Conservation (phyloP, 2,329 filamentous ascomycete genomes). For the Pseudogymnoascus sp. region DNA sequence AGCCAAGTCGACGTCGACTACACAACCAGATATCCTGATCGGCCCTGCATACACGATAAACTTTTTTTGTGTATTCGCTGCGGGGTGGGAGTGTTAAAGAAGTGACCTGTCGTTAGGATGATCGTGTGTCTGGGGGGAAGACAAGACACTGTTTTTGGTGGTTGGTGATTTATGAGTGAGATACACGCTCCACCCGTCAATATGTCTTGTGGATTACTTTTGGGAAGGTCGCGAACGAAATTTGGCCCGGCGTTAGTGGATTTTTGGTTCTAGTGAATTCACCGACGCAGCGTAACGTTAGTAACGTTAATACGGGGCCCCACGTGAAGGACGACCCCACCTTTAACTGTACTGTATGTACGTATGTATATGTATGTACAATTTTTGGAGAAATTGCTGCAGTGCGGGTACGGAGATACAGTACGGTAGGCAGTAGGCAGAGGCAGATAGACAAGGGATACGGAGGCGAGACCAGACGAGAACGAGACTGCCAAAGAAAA, state of each 20-base stretch:
- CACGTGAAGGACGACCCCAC: background rate
- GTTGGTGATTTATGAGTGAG: background rate
- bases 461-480: background rate
- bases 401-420: too few relatives aligned
- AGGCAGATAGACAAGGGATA: background rate
- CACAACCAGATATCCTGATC: background rate
- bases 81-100: background rate
- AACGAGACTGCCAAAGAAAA: background rate
- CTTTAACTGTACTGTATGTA: background rate
- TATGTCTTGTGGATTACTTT: background rate
- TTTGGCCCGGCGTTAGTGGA: slow-evolving; percentile 6
- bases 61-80: background rate
- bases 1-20: background rate
- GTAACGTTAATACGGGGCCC: slow-evolving; percentile 1
- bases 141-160: slow-evolving; percentile 8
- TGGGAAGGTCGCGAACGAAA: slow-evolving; percentile 8
- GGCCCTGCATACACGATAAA: slow-evolving; percentile 6
- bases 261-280: background rate
- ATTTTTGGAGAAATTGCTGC: too few relatives aligned
- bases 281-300: background rate
- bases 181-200: background rate
- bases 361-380: too few relatives aligned
- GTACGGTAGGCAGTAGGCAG: background rate
- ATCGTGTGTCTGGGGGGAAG: background rate
- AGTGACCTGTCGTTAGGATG: background rate